Evolutionary conservation across 2,329 filamentous ascomycete genomes (phyloP), one percentile per base, ranked within the genome.

Genomic region (Microdochium paspali): DNA sequence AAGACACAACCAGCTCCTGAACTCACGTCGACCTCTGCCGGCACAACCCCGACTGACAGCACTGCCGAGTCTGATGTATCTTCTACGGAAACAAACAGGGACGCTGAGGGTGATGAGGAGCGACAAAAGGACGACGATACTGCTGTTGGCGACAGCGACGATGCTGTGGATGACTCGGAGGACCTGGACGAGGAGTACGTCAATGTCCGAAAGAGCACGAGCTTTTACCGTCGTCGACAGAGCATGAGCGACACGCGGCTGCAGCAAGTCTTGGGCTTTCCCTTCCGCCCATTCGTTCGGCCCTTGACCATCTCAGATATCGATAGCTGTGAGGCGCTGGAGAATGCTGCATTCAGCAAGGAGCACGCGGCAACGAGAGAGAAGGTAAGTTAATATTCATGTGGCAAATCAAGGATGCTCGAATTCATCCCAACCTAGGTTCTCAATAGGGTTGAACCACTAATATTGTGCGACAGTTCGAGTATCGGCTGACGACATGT

Each of bases 401-500:
- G 28, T 30, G 28, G 9, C 28, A 30, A 30, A 30, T 9, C 28
- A n/a, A n/a, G n/a, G n/a, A n/a, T n/a, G n/a, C n/a, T n/a, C n/a
- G n/a, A n/a, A n/a, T n/a, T n/a, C n/a, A n/a, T n/a, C n/a, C n/a
- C n/a, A n/a, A n/a, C 9, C 26, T 9, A 30, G 9, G 15, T 9
- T 30, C 26, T 40, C 20, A 10, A 18, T 7, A 40, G 13, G 10
- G 35, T n/a, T 9, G 20, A 18, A 10, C 6, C 9, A 23, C 47
- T 49, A 45, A 49, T 48, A 20, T 31, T 7, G 15, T 44, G 32
- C 20, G 12, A 12, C 59, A 91, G 87, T 80, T 93, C 58, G 69
- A 77, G 48, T 94, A 94, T 66, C 85, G 88, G 51, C 77, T 95
- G 24, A 77, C 74, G 24, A 76, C 72, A 58, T 90, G 85, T 61